Base-by-base conservation (phyloP, 371 early-diverging fungal genomes). In the Saksenaea oblongispora region DNA sequence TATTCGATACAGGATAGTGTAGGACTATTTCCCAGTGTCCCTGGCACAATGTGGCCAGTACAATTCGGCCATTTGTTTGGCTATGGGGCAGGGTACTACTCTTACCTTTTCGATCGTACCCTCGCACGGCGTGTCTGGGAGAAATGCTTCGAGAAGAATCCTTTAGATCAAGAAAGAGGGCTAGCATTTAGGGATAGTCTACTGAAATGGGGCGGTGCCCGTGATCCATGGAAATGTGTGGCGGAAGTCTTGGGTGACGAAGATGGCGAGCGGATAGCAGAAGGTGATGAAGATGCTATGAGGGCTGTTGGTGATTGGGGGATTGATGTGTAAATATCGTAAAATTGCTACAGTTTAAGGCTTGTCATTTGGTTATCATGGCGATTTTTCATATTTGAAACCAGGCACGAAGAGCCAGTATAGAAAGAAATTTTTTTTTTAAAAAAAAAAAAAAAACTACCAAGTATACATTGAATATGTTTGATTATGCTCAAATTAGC, bases 31-130 rank as follows among this genome's bases (percentile, higher is more conserved):
- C 86, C 87, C 0, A 84, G 84, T 51, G 86, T 87, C 0, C 76
- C 83, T 0, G 85, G 85, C 3, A 93, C 95, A 0, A 84, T 84
- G 67, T 96, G 96, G 95, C 96, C 95, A 61, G 89, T 91, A 3
- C 93, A 94, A 60, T 97, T 97, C 75, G 87, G 88, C 4, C 99
- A 98, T 66, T 68, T 98, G 66, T 89, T 91, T 69, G 89, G 91
- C 0, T 98, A 98, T 66, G 96, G 95, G 13, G 92, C 94, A 1
- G 91, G 90, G 10, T 98, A 98, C 72, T 98, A 98, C 61, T 84
- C 93, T 28, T 98, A 98, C 66, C 73, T 98, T 31, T 93, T 97
- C 87, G 91, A 92, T 54, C 84, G 95, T 36, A 82, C 89, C 7
- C 80, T 97, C 71, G 95, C 95, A 0, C 81, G 85, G 8, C 83